Conservation (phyloP, 2,329 filamentous ascomycete species). For the Ophiostoma piceae region DNA sequence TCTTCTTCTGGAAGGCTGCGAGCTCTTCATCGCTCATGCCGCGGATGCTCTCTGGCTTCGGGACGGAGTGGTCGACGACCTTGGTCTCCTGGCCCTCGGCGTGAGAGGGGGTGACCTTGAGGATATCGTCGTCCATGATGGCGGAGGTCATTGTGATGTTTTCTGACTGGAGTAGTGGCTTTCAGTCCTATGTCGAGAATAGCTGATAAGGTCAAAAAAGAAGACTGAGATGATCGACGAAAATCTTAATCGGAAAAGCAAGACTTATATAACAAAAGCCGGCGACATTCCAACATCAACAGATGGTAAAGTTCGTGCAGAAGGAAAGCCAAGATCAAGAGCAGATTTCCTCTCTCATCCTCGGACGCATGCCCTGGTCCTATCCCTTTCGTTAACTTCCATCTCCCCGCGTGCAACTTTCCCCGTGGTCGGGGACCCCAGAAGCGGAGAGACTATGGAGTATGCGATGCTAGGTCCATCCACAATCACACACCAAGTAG, state of each 20-base stretch:
- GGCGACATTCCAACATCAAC: neutral
- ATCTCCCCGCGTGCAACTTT: neutral
- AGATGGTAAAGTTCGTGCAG: neutral
- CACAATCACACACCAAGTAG: neutral
- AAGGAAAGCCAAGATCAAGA: neutral
- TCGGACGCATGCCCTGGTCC: neutral
- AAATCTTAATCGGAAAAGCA: neutral
- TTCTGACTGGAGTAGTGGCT: neutral
- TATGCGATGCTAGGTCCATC: slow-evolving; percentile 7
- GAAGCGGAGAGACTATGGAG: neutral
- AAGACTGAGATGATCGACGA: neutral
- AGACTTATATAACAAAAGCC: neutral
- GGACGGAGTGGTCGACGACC: slow-evolving; percentile 11
- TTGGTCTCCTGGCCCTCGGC: neutral
- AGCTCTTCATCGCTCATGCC: slow-evolving; percentile 16
- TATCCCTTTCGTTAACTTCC: neutral
- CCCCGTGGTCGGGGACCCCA: slow-evolving; percentile 12
- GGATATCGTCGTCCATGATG: slow-evolving; percentile 10
- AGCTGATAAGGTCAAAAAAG: neutral
- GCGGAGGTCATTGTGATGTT: neutral
- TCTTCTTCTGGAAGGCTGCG: slow-evolving; percentile 11
- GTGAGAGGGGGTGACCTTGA: slow-evolving; percentile 2
- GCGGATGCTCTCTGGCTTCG: slow-evolving; percentile 7
- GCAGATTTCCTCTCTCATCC: neutral
- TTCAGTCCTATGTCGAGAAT: neutral